These are phyloP conservation scores for Lactifluus hygrophoroides DNA, from an alignment of 768 basidiomycete genomes.

Conservation along the genomic window DNA sequence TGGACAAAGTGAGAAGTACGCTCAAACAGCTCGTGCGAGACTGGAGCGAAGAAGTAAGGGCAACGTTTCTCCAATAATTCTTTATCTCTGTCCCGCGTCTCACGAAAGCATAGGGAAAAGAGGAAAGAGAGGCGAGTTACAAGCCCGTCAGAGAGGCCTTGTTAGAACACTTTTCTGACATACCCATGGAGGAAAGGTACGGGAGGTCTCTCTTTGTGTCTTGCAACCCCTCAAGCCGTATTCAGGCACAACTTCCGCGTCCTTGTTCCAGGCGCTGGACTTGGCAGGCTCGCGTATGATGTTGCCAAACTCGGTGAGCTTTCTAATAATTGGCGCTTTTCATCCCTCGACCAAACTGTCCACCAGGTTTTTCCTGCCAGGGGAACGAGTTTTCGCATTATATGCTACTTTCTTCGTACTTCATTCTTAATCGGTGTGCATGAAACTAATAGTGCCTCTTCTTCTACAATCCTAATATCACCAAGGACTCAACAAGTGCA, in stretches of 20 bases:
- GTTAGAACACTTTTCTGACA: conserved; percentile 49
- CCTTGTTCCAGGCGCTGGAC: conserved; percentile 83
- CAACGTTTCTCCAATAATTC: neutral
- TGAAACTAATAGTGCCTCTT: neutral
- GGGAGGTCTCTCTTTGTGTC: neutral
- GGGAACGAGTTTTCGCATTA: conserved; percentile 96
- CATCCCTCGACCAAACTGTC: neutral
- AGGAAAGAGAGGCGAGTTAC: conserved; percentile 75
- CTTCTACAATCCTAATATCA: neutral
- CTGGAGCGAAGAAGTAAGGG: conserved; percentile 74
- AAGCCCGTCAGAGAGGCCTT: conserved; percentile 74
- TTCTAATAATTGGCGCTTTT: neutral
- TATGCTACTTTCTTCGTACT: conserved; percentile 86
- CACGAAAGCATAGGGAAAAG: conserved; percentile 45
- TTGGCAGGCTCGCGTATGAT: conserved; percentile 85
- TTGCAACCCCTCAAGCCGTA: neutral
- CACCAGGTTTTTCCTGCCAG: conserved; percentile 77
- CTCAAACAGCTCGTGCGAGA: conserved; percentile 90
- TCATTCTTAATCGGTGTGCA: conserved; percentile 74
- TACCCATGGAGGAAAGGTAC: conserved; percentile 48
- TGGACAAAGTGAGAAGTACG: conserved; percentile 88
- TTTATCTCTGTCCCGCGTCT: neutral
- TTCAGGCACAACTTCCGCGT: conserved; percentile 52
- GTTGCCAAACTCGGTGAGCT: conserved; percentile 66
- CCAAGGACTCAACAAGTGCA: conserved; percentile 54